phyloP scores from a whole-genome alignment of 345 rosid species.

The Theobroma cacao region DNA sequence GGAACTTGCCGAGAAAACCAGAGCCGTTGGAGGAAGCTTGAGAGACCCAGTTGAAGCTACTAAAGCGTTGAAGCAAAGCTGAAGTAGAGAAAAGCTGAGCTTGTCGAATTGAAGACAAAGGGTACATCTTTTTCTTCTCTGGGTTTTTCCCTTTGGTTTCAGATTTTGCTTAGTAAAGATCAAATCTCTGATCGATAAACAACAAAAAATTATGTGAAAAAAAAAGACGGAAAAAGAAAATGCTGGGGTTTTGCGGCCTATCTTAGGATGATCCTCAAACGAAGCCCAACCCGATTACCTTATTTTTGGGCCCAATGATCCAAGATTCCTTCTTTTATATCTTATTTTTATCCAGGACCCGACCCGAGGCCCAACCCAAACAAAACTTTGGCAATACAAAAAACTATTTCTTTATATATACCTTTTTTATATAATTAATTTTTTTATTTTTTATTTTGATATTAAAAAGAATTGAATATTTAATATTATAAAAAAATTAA shows the following conservation, averaged over 20 bases:
- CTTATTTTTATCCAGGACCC: too few species aligned
- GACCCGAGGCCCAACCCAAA: too few species aligned
- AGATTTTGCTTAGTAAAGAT: not conserved
- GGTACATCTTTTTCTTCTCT: conserved; percentile 5
- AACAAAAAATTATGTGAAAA: not conserved
- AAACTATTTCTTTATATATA: too few species aligned
- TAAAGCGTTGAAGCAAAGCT: conserved; percentile 2
- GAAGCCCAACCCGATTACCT: too few species aligned
- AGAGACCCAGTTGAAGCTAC: conserved; percentile 7
- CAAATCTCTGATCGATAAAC: not conserved
- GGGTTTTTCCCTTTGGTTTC: not conserved
- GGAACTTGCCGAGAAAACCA: conserved; percentile 10
- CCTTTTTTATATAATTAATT: too few species aligned
- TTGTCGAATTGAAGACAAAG: conserved; percentile 14
- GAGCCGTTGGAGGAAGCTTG: not conserved
- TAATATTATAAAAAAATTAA: too few species aligned
- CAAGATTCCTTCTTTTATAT: too few species aligned
- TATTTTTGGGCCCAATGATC: too few species aligned
- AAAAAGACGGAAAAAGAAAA: not conserved
- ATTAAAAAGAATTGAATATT: too few species aligned
- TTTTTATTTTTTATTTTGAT: too few species aligned
- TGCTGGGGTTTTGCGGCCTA: not conserved
- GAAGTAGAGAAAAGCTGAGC: not conserved
- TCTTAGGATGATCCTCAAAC: too few species aligned
- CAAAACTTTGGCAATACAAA: too few species aligned